A percentile compares a stretch with the other conserved stretches of the same genome.
These are phyloP conservation scores for Notholithocarpus densiflorus DNA, from an alignment of 306 rosid genomes.

Conservation along the genomic window DNA sequence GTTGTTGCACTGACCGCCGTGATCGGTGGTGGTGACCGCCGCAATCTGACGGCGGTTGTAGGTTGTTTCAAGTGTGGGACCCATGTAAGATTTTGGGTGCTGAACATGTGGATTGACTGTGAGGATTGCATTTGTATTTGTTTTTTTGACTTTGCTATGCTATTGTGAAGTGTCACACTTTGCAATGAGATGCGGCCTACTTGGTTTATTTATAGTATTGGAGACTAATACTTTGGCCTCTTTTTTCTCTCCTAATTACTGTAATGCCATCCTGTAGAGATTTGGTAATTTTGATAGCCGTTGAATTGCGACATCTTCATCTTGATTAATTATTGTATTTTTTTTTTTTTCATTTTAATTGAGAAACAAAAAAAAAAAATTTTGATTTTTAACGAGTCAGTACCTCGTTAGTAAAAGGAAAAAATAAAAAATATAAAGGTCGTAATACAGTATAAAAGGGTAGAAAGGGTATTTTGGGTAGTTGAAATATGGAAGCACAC, in stretches of 20 bases:
- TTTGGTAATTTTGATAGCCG: neutral
- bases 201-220: slow-evolving; percentile 10
- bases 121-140: slow-evolving; percentile 18
- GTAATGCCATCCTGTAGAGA: neutral
- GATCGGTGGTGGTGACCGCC: neutral
- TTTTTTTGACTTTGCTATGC: too few relatives aligned
- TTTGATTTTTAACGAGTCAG: too few relatives aligned
- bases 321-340: too few relatives aligned
- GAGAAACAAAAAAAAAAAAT: too few relatives aligned
- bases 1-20: slow-evolving; percentile 15
- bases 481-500: neutral
- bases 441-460: neutral
- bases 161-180: neutral
- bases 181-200: neutral
- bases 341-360: too few relatives aligned
- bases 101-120: neutral
- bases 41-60: neutral
- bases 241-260: neutral
- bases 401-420: too few relatives aligned
- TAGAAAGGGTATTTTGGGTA: neutral
- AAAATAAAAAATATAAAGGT: too few relatives aligned
- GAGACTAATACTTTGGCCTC: neutral
- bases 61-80: neutral
- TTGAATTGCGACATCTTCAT: too few relatives aligned
- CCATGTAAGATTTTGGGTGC: slow-evolving; percentile 12